Base-by-base conservation (phyloP, 139 green algal species). In the Chlorella ohadii region DNA sequence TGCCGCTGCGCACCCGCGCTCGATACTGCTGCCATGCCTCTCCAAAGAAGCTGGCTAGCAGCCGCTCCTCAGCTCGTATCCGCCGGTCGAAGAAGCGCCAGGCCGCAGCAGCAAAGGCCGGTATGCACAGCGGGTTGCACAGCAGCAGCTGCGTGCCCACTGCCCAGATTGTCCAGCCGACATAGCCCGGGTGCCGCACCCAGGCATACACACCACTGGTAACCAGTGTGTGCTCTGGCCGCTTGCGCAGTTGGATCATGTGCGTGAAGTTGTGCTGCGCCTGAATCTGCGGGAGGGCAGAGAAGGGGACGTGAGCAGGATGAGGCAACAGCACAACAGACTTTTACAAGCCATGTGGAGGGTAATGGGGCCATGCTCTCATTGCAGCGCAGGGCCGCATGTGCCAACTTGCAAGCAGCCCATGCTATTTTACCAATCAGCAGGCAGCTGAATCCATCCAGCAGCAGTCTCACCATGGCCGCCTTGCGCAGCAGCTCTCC, bases 171-270 rank as follows among this genome's bases (percentile, higher is more conserved):
- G 94, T 90, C 94, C 94, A 99, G 9, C 96, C 96, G 23, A 95
- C 61, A 83, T 99, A 99, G 15, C 94, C 96, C 3, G 96, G 96
- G 85, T 99, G 96, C 3, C 96, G 90, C 3, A 97, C 71, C 63
- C 41, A 89, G 33, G 86, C 82, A 72, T 97, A 97, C 34, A 95
- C 78, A n/a, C 94, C 94, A 2, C 57, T 13, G 0, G 86, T 92
- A 4, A 95, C 73, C 0, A 96, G 84, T 28, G 31, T 25, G 85
- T 96, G 93, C 28, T 83, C 47, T 4, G 79, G 72, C 6, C 85
- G 70, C 23, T 79, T 81, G n/a, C 85, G 25, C 28, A 78, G 86
- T 41, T 89, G 86, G 19, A 96, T 88, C n/a, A 87, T 27, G 83
- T 96, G 94, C 9, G 94, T 97, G 79, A 97, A 97, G 57, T 89